Conservation (phyloP, 2,329 filamentous ascomycete species). For the Claviceps pusilla region DNA sequence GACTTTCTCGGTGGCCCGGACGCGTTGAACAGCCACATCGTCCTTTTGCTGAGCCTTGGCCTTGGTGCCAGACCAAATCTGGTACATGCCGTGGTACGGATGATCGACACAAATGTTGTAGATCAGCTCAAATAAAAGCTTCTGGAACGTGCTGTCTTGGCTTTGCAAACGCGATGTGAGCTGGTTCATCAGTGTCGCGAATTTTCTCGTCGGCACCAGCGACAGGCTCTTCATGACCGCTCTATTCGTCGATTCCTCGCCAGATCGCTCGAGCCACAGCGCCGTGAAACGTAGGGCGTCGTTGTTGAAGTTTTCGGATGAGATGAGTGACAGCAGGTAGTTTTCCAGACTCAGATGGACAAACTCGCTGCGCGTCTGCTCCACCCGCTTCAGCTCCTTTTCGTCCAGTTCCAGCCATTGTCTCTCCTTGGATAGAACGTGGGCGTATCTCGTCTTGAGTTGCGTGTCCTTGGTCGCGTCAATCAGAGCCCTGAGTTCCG, state of each 20-base stretch:
- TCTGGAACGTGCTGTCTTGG: conserved; percentile 58
- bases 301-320: conserved; percentile 78
- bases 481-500: conserved; percentile 51
- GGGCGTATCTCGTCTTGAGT: conserved; percentile 40
- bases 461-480: conserved; percentile 34
- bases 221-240: conserved; percentile 56
- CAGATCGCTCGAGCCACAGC: conserved; percentile 79
- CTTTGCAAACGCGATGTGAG: conserved; percentile 81
- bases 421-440: conserved; percentile 56
- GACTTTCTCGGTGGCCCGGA: conserved; percentile 56
- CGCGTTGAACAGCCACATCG: conserved; percentile 56
- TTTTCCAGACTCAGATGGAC: conserved; percentile 84
- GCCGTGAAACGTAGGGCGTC: conserved; percentile 86
- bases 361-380: conserved; percentile 63
- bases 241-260: conserved; percentile 60
- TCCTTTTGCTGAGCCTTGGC: conserved; percentile 57
- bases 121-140: conserved; percentile 56
- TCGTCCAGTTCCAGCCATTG: conserved; percentile 85
- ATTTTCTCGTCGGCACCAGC: conserved; percentile 76
- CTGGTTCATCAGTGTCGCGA: conserved; percentile 88
- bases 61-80: conserved; percentile 73
- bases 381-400: conserved; percentile 67
- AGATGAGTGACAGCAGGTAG: conserved; percentile 70
- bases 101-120: conserved; percentile 80
- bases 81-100: conserved; percentile 93